Conservation (phyloP, 192 early-diverging fungal genomes). For the Linnemannia exigua region DNA sequence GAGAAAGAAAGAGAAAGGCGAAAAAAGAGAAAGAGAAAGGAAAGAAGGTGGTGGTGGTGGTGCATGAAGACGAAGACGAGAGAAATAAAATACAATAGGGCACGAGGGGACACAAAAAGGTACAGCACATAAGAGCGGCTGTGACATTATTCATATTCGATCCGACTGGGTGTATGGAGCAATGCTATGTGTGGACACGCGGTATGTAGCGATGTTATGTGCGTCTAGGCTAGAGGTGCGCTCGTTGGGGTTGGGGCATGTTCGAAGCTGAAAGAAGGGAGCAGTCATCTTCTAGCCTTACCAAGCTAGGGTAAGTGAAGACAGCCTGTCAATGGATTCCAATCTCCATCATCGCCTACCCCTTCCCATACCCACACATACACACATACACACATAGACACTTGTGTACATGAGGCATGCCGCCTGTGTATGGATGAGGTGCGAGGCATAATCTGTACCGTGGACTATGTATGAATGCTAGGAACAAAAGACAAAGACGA, state of each 20-base stretch:
- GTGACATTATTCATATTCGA: slow-evolving; percentile 25
- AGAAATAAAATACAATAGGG: background rate
- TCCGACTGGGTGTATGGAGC: slow-evolving; percentile 17
- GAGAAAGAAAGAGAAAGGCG: background rate
- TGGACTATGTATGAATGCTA: background rate
- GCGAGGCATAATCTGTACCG: background rate
- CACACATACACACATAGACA: background rate
- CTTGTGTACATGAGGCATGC: background rate
- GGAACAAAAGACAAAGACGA: background rate
- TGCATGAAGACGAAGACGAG: background rate
- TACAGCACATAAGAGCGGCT: background rate
- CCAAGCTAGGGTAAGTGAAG: slow-evolving; percentile 20
- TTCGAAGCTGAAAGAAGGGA: slow-evolving; percentile 1
- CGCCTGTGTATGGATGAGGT: no score
- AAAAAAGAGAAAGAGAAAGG: background rate
- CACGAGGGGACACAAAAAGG: background rate
- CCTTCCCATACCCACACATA: background rate
- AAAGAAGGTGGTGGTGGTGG: background rate
- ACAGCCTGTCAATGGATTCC: slow-evolving; percentile 21
- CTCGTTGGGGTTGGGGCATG: background rate
- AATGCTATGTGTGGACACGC: no score
- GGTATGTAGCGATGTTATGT: background rate
- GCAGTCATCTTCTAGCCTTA: slow-evolving; percentile 21
- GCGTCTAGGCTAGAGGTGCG: background rate
- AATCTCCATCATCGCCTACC: slow-evolving; percentile 18